phyloP scores from a whole-genome alignment of 352 stramenopile species.

The Pythium coloratum region DNA sequence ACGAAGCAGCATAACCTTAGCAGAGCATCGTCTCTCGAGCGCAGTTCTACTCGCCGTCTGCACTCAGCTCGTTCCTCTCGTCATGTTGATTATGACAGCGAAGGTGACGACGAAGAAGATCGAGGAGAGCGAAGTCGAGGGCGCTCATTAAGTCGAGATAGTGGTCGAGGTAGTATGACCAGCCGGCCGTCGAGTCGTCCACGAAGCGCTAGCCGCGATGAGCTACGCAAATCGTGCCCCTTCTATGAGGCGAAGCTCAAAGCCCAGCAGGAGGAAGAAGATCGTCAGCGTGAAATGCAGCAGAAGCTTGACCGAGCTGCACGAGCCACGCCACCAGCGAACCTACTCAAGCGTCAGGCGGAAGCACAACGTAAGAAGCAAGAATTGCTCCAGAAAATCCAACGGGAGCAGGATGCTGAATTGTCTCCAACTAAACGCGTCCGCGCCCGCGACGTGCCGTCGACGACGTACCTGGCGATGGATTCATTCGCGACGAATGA shows the following conservation, averaged over 20 bases:
- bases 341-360: slow-evolving; percentile 56
- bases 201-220: slow-evolving; percentile 26
- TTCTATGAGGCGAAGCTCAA: slow-evolving; percentile 69
- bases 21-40: background rate
- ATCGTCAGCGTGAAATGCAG: slow-evolving; percentile 19
- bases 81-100: slow-evolving; percentile 1
- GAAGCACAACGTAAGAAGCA: slow-evolving; percentile 39
- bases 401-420: slow-evolving; percentile 40
- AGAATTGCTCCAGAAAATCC: slow-evolving; percentile 36
- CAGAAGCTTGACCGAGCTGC: slow-evolving; percentile 43
- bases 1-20: background rate
- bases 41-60: background rate
- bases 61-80: slow-evolving; percentile 2
- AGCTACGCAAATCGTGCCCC: slow-evolving; percentile 37
- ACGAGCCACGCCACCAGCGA: slow-evolving; percentile 43
- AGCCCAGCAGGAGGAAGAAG: slow-evolving; percentile 35
- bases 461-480: slow-evolving; percentile 46
- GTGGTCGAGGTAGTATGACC: background rate
- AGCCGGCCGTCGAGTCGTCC: slow-evolving; percentile 18
- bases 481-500: slow-evolving; percentile 25
- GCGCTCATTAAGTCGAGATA: background rate
- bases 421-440: slow-evolving; percentile 39
- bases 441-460: slow-evolving; percentile 49
- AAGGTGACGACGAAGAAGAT: background rate
- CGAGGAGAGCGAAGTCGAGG: background rate